A percentile compares a stretch with the other conserved stretches of the same genome.
Conservation (phyloP, 2,329 filamentous ascomycete genomes). For the Neoscytalidium dimidiatum region DNA sequence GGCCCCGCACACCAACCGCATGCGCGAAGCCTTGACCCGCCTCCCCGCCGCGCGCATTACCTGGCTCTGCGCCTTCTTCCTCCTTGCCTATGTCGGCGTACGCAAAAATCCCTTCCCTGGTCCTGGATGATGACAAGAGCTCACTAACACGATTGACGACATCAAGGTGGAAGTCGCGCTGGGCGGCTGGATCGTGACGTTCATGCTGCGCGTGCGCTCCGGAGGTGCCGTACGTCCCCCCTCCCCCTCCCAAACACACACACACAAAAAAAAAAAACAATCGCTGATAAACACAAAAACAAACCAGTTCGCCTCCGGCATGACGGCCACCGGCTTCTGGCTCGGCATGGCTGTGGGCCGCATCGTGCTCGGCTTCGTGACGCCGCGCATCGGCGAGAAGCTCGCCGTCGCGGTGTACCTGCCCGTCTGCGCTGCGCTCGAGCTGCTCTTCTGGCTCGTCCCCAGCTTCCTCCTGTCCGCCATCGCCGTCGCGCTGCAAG, state of each 20-base stretch:
- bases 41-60: constrained; percentile 57
- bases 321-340: constrained; percentile 82
- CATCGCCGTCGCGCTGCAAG: constrained; percentile 69
- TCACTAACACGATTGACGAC: too few relatives aligned
- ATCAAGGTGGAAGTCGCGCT: constrained; percentile 75
- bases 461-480: constrained; percentile 74
- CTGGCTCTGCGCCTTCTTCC: constrained; percentile 73
- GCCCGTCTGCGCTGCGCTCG: constrained; percentile 60
- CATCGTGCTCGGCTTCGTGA: constrained; percentile 73
- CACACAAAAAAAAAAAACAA: too few relatives aligned
- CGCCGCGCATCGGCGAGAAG: constrained; percentile 72
- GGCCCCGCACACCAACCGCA: constrained; percentile 44
- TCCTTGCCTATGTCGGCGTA: constrained; percentile 78
- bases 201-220: constrained; percentile 78
- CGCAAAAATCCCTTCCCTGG: too few relatives aligned
- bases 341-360: constrained; percentile 76
- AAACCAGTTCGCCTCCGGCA: constrained; percentile 76
- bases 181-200: constrained; percentile 80
- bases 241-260: too few relatives aligned
- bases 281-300: too few relatives aligned
- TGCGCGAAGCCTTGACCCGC: constrained; percentile 53
- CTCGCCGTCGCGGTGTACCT: constrained; percentile 63
- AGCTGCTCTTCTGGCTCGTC: constrained; percentile 80
- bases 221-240: too few relatives aligned
- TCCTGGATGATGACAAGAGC: too few relatives aligned